Conservation (phyloP, 768 basidiomycete genomes). For the Trametes elegans region DNA sequence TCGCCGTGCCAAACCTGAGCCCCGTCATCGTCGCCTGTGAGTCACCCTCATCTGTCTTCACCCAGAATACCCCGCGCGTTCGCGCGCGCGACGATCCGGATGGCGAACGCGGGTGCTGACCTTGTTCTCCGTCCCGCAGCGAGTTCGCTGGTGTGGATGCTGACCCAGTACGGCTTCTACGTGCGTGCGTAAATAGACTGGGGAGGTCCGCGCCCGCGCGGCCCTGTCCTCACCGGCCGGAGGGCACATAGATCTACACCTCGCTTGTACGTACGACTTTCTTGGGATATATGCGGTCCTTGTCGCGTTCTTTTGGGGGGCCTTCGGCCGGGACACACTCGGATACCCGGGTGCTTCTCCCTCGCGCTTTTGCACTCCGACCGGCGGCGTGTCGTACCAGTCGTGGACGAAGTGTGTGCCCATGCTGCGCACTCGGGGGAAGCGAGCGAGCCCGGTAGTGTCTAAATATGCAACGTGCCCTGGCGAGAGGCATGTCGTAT, state of each 20-base stretch:
- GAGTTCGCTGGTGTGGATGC: slow-evolving; percentile 80
- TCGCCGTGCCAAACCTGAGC: slow-evolving; percentile 58
- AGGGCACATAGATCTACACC: neutral
- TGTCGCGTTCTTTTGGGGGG: slow-evolving; percentile 2
- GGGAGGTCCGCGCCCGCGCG: neutral
- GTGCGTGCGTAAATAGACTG: slow-evolving; percentile 39
- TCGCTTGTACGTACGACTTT: neutral
- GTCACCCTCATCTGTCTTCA: slow-evolving; percentile 34
- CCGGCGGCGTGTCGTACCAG: neutral
- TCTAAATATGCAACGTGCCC: too few relatives aligned
- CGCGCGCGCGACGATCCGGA: neutral
- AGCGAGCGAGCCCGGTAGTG: too few relatives aligned
- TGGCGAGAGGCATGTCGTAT: too few relatives aligned
- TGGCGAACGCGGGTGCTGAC: neutral
- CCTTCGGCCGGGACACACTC: neutral
- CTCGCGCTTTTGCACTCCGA: neutral
- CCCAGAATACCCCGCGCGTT: too few relatives aligned
- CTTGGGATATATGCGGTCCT: neutral
- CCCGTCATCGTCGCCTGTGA: slow-evolving; percentile 86
- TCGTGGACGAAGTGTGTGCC: neutral
- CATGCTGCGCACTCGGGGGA: too few relatives aligned
- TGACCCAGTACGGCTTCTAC: slow-evolving; percentile 79
- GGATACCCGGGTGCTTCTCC: neutral
- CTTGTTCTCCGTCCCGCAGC: slow-evolving; percentile 46
- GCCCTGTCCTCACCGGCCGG: neutral